These are phyloP conservation scores for Metschnikowia vanudenii DNA, from an alignment of 805 yeast genomes.

Conservation along the genomic window DNA sequence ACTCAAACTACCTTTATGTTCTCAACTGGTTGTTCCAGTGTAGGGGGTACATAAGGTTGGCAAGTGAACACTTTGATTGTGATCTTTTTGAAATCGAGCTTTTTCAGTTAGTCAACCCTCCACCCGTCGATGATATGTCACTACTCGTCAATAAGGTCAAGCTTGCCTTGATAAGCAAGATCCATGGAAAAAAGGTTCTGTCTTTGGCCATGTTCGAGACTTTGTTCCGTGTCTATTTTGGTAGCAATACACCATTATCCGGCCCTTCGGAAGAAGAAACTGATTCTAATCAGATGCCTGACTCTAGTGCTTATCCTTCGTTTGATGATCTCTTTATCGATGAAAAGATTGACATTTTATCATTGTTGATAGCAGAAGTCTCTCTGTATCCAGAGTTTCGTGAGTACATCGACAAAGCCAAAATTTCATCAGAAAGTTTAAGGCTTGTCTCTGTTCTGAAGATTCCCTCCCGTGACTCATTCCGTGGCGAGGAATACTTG, in stretches of 20 bases:
- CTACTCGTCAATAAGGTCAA: slow-evolving; percentile 45
- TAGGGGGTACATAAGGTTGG: slow-evolving; percentile 50
- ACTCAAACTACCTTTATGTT: slow-evolving; percentile 24
- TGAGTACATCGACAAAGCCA: slow-evolving; percentile 43
- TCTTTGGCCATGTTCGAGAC: slow-evolving; percentile 33
- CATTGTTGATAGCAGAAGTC: slow-evolving; percentile 42
- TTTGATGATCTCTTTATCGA: slow-evolving; percentile 42
- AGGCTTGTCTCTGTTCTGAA: slow-evolving; percentile 21
- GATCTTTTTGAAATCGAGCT: slow-evolving; percentile 64
- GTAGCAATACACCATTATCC: slow-evolving; percentile 32
- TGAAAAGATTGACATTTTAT: slow-evolving; percentile 51
- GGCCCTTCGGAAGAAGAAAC: slow-evolving; percentile 26
- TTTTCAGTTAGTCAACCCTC: slow-evolving; percentile 34
- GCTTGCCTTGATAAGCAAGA: slow-evolving; percentile 37
- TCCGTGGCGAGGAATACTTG: slow-evolving; percentile 30
- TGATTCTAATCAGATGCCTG: slow-evolving; percentile 11
- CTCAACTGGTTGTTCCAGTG: slow-evolving; percentile 57
- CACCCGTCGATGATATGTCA: slow-evolving; percentile 33
- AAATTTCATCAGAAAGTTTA: slow-evolving; percentile 24
- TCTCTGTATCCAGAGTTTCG: slow-evolving; percentile 47
- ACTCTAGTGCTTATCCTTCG: slow-evolving; percentile 22
- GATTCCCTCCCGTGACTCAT: neutral
- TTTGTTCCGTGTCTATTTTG: slow-evolving; percentile 35
- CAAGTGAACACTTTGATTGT: slow-evolving; percentile 53
- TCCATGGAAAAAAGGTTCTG: slow-evolving; percentile 38